These are phyloP conservation scores for Tylopilus sp. DNA, from an alignment of 768 basidiomycete genomes.

Conservation along the genomic window DNA sequence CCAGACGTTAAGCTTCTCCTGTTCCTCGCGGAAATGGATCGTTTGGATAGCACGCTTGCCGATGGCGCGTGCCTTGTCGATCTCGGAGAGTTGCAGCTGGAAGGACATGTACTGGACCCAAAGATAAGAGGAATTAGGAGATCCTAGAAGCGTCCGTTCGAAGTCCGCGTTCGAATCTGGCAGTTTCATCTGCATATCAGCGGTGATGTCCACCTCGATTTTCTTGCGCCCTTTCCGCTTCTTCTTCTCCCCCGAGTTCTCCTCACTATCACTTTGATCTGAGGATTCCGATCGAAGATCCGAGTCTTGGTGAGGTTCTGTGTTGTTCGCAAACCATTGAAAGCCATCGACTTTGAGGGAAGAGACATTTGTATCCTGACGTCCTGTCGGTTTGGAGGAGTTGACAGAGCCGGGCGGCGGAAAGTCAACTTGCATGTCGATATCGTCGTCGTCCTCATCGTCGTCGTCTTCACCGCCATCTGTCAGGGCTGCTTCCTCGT, in stretches of 20 bases:
- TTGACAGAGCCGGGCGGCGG: neutral
- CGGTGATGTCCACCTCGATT: conserved; percentile 78
- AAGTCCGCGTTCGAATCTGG: conserved; percentile 95
- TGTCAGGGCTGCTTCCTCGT: conserved; percentile 21
- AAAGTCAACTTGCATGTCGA: conserved; percentile 20
- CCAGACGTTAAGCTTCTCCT: conserved; percentile 96
- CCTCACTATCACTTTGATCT: conserved; percentile 37
- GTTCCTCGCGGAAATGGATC: conserved; percentile 95
- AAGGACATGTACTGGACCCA: conserved; percentile 99
- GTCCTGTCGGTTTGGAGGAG: neutral
- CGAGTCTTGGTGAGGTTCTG: conserved; percentile 37
- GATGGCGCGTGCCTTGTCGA: conserved; percentile 90
- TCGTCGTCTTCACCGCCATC: conserved; percentile 12
- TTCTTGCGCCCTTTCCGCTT: conserved; percentile 66
- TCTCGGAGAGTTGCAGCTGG: conserved; percentile 93
- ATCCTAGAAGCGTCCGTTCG: conserved; percentile 86
- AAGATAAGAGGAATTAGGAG: conserved; percentile 94
- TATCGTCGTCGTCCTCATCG: conserved; percentile 16
- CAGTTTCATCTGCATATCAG: conserved; percentile 77
- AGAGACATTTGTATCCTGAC: conserved; percentile 13
- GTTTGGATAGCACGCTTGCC: conserved; percentile 79
- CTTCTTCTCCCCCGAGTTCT: conserved; percentile 41
- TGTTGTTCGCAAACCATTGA: conserved; percentile 57
- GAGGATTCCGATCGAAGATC: conserved; percentile 37
- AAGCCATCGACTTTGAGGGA: conserved; percentile 63